Evolutionary conservation across 2,329 filamentous ascomycete genomes (phyloP).

Genomic region (Geosmithia morbida): DNA sequence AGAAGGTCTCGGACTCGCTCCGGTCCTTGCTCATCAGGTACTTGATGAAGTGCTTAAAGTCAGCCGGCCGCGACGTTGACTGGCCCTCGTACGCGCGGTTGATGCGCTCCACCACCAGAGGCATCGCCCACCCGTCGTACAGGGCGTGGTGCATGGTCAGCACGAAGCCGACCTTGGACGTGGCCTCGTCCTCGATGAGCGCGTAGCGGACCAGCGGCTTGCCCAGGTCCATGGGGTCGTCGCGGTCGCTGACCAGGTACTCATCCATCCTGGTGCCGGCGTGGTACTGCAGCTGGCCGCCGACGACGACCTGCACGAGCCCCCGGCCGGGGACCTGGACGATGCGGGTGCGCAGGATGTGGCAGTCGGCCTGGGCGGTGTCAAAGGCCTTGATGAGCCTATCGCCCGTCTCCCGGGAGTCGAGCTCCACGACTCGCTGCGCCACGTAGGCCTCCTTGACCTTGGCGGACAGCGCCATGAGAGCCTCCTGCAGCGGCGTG

Average conservation of each 20-base stretch:
- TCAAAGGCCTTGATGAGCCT: constrained; percentile 28
- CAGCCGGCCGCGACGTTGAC: constrained; percentile 15
- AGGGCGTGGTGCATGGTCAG: constrained; percentile 40
- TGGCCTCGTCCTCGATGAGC: constrained; percentile 17
- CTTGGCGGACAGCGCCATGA: constrained; percentile 37
- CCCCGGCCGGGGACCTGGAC: constrained; percentile 27
- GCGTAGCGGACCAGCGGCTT: constrained; percentile 30
- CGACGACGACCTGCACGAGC: constrained; percentile 31
- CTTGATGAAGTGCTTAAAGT: constrained; percentile 34
- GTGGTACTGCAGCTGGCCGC: constrained; percentile 19
- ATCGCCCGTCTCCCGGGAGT: constrained; percentile 17
- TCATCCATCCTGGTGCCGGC: constrained; percentile 18
- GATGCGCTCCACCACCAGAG: constrained; percentile 30
- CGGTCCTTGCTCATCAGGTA: constrained; percentile 26
- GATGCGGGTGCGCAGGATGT: constrained; percentile 33
- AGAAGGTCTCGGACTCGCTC: constrained; percentile 26
- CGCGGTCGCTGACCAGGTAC: constrained; percentile 24
- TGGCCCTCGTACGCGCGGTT: constrained; percentile 26
- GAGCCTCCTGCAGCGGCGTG: constrained; percentile 37
- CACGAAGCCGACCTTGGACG: constrained; percentile 26
- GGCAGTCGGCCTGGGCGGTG: constrained; percentile 16
- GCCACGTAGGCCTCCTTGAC: constrained; percentile 36
- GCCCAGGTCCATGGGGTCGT: constrained; percentile 26
- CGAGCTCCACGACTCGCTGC: constrained; percentile 28
- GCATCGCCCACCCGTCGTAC: constrained; percentile 43